A percentile compares a stretch with the other conserved stretches of the same genome.
Evolutionary conservation across 2,329 filamentous ascomycete genomes (phyloP).

Genomic region (Ploettnerulaceae sp.): DNA sequence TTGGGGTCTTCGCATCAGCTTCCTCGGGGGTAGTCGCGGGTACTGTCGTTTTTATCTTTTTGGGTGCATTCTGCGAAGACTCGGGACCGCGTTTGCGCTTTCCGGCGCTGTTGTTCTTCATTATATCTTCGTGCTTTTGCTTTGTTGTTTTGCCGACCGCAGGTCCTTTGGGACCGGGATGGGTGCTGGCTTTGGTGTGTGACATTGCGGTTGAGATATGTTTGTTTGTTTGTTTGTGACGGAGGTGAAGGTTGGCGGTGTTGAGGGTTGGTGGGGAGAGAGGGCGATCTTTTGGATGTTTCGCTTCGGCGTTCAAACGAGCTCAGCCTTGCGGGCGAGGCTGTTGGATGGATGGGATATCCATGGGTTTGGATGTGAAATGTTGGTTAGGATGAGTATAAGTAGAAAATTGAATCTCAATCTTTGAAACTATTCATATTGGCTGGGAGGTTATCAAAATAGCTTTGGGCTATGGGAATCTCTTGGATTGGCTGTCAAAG

Average conservation of each 20-base stretch:
- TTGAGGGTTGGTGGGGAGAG: background rate
- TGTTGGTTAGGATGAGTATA: background rate
- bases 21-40: background rate
- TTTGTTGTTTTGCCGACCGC: conserved; percentile 7
- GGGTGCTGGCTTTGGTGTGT: conserved; percentile 15
- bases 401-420: too few relatives aligned
- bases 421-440: too few relatives aligned
- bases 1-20: too few relatives aligned
- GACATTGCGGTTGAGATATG: conserved; percentile 13
- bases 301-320: background rate
- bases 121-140: too few relatives aligned
- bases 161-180: conserved; percentile 4
- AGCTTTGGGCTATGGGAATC: too few relatives aligned
- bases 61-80: background rate
- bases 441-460: too few relatives aligned
- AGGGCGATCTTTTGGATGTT: background rate
- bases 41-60: background rate
- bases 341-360: background rate
- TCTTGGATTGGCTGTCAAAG: too few relatives aligned
- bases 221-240: background rate
- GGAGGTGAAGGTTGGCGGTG: conserved; percentile 26
- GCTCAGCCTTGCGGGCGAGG: conserved; percentile 6
- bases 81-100: conserved; percentile 1
- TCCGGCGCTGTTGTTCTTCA: background rate
- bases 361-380: background rate